These are phyloP conservation scores for Phoma herbarum DNA, from an alignment of 2,329 filamentous ascomycete genomes.

Conservation along the genomic window DNA sequence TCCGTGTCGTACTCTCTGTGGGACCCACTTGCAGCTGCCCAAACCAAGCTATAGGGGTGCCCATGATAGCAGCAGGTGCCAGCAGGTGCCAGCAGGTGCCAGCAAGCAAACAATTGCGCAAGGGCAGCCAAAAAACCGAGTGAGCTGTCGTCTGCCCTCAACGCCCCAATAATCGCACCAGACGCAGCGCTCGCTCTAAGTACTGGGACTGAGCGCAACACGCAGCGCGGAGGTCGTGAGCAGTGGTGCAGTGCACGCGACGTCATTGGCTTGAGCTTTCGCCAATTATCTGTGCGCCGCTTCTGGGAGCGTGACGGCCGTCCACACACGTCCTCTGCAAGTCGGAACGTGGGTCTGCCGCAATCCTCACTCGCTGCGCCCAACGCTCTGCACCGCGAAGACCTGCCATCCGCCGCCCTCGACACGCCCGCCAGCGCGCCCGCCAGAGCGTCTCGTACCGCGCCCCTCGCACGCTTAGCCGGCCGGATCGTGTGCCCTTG, in stretches of 20 bases:
- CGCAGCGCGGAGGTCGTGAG: constrained; percentile 4
- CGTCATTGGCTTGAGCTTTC: constrained; percentile 38
- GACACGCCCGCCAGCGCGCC: constrained; percentile 18
- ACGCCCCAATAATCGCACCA: not conserved
- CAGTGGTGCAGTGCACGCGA: constrained; percentile 25
- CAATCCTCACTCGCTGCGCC: constrained; percentile 35
- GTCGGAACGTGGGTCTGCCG: constrained; percentile 41
- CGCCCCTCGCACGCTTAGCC: constrained; percentile 26
- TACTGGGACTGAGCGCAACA: constrained; percentile 12
- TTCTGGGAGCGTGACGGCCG: constrained; percentile 27
- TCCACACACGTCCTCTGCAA: constrained; percentile 37
- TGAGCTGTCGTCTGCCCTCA: not conserved
- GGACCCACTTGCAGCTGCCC: constrained; percentile 20
- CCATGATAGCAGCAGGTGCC: constrained; percentile 11
- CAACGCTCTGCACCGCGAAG: constrained; percentile 11
- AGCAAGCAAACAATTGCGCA: constrained; percentile 7
- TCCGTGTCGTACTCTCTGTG: constrained; percentile 5
- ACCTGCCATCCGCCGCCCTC: not conserved
- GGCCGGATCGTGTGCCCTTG: constrained; percentile 26
- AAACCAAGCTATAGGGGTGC: constrained; percentile 11
- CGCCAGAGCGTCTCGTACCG: constrained; percentile 28
- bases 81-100: constrained; percentile 11
- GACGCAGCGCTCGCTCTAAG: constrained; percentile 13
- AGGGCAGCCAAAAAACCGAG: not conserved
- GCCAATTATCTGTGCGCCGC: constrained; percentile 35